Percentiles rank a stretch among this genome's conserved stretches.
These are phyloP conservation scores for Epichloe glyceriae DNA, from an alignment of 2,329 filamentous ascomycete species.

Conservation along the genomic window DNA sequence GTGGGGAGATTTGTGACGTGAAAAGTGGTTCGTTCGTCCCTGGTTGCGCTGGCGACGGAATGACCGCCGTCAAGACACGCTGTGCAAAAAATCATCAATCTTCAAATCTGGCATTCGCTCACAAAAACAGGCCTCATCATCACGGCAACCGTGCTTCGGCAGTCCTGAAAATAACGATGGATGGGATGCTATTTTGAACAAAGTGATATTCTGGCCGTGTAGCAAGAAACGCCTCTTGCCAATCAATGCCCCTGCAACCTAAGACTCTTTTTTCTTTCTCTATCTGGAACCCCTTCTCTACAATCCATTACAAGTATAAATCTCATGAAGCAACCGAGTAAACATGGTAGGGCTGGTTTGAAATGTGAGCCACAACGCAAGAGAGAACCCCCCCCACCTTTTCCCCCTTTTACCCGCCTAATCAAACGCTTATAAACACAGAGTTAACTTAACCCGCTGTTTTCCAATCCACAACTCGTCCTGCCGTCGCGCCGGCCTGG, in stretches of 20 bases:
- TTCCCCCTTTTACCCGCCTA: background rate
- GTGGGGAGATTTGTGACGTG: too few relatives aligned
- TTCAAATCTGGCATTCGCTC: too few relatives aligned
- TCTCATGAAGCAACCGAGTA: background rate
- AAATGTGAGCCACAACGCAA: background rate
- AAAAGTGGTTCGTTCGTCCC: too few relatives aligned
- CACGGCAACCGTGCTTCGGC: too few relatives aligned
- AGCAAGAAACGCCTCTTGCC: slow-evolving; percentile 2
- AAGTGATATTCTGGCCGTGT: background rate
- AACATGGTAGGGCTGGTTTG: background rate
- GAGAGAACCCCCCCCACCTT: background rate
- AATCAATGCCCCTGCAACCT: background rate
- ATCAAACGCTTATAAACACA: background rate
- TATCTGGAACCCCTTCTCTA: background rate
- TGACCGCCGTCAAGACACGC: too few relatives aligned
- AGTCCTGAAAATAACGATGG: background rate
- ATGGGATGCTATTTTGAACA: background rate
- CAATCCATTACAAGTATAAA: background rate
- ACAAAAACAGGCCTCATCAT: too few relatives aligned
- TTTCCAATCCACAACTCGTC: too few relatives aligned
- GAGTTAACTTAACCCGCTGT: background rate
- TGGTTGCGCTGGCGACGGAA: too few relatives aligned
- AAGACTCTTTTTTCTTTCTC: background rate
- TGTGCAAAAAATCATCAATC: too few relatives aligned
- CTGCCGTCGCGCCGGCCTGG: too few relatives aligned